Evolutionary conservation across 2,329 filamentous ascomycete genomes (phyloP), one percentile per base, ranked within the genome.

Genomic region (Cephalotrichum gorgonifer): DNA sequence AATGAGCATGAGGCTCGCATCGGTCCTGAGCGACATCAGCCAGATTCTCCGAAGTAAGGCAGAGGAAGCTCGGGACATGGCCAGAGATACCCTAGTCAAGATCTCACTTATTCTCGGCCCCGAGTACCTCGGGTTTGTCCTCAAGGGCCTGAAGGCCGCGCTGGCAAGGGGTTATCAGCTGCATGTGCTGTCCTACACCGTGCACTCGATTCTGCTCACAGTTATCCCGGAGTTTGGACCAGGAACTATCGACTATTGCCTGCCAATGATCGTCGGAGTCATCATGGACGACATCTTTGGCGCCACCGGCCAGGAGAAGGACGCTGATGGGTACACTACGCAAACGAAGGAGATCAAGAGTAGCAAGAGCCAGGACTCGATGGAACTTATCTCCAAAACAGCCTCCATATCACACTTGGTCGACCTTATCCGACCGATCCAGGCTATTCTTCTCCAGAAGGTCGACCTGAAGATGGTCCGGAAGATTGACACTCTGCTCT

Each of bases 211-310:
- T 46, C 71, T 98, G 20, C 80, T 96, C 11, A 76, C 81, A 5
- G 80, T 84, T 8, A 80, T 85, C 11, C 83, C 88, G 9, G 74
- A 79, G 2, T 86, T 88, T 58, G 73, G 80, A 38, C 82, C 88
- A 17, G 93, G 94, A 23, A 88, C 91, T 56, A 71, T 98, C 27
- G 88, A 98, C 60, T 90, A 96, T 61, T 95, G 90, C 59, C 71
- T 96, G 8, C 70, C 78, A 3, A 76, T 85, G 11, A 81, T 97
- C 41, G 82, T 94, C 43, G 76, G 80, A 1, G 80, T 98, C 41
- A 84, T 97, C 54, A 93, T 98, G 87, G 93, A 98, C 59, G 94
- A 98, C 61, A 93, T 94, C 12, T 98, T 98, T 60, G 94, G 94
- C 27, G 80, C 82, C 6, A 85, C 86, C 30, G 93, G 93, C 2